Evolutionary conservation across 805 yeast species (phyloP).

Genomic region (Sugiyamaella floridensis): DNA sequence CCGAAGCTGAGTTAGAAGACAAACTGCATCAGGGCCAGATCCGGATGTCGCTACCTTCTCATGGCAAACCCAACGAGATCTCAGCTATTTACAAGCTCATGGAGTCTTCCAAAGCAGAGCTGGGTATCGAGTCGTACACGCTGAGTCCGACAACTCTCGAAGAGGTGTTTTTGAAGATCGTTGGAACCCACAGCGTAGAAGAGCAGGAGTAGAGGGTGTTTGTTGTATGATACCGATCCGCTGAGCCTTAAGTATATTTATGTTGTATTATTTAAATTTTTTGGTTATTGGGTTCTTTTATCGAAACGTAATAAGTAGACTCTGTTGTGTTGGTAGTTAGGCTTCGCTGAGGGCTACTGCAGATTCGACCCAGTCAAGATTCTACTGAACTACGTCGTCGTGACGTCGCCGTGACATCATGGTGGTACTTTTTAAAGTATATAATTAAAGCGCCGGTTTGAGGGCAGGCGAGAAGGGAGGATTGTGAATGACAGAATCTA

Average conservation of each 20-base stretch:
- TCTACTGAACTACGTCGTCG: too few relatives aligned
- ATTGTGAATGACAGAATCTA: too few relatives aligned
- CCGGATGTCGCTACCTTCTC: conserved; percentile 24
- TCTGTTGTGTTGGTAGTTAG: too few relatives aligned
- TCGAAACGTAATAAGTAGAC: too few relatives aligned
- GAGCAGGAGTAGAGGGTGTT: conserved; percentile 21
- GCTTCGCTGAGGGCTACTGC: too few relatives aligned
- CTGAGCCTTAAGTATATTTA: background rate
- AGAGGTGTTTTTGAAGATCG: conserved; percentile 30
- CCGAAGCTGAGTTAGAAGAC: conserved; percentile 26
- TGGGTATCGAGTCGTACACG: conserved; percentile 26
- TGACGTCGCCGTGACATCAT: too few relatives aligned
- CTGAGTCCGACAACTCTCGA: conserved; percentile 29
- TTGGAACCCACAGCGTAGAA: conserved; percentile 23
- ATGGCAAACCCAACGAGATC: conserved; percentile 9
- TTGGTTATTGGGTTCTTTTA: background rate
- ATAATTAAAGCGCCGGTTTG: too few relatives aligned
- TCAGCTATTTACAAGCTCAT: conserved; percentile 17
- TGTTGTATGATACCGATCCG: background rate
- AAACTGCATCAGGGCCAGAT: conserved; percentile 30
- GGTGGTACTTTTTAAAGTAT: too few relatives aligned
- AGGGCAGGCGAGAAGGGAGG: too few relatives aligned
- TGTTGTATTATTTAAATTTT: background rate
- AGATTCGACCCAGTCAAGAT: too few relatives aligned
- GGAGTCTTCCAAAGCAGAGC: conserved; percentile 14